Conservation (phyloP, 2,329 filamentous ascomycete genomes). For the Paecilomyces sp. region DNA sequence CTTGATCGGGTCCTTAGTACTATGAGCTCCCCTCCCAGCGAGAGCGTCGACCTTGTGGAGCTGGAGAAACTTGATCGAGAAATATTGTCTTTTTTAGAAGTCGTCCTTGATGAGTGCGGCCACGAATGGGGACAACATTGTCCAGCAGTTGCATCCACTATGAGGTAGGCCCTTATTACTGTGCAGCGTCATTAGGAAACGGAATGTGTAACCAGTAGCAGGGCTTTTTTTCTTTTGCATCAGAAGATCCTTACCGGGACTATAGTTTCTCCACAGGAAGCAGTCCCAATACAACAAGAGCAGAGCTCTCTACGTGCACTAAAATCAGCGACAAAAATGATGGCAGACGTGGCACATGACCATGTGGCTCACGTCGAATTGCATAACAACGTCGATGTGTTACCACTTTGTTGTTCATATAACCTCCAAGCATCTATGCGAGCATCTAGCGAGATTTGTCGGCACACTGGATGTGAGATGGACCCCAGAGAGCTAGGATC, state of each 20-base stretch:
- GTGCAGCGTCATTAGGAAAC: background rate
- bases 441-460: background rate
- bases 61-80: background rate
- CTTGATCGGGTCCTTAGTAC: background rate
- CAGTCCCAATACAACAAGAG: background rate
- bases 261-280: background rate
- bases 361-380: background rate
- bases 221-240: background rate
- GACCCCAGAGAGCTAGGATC: background rate
- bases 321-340: constrained; percentile 1
- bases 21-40: background rate
- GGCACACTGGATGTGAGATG: background rate
- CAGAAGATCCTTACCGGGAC: background rate
- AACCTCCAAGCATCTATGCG: background rate
- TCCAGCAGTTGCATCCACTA: background rate
- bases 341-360: constrained; percentile 1
- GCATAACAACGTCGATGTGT: background rate
- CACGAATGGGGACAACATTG: background rate
- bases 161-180: background rate
- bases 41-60: background rate
- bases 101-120: background rate
- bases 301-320: background rate
- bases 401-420: constrained; percentile 2
- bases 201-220: background rate
- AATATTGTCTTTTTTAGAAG: background rate